A percentile compares a stretch with the other conserved stretches of the same genome.
These are phyloP conservation scores for Salvia hispanica DNA, from an alignment of 257 asterid genomes.

Conservation along the genomic window DNA sequence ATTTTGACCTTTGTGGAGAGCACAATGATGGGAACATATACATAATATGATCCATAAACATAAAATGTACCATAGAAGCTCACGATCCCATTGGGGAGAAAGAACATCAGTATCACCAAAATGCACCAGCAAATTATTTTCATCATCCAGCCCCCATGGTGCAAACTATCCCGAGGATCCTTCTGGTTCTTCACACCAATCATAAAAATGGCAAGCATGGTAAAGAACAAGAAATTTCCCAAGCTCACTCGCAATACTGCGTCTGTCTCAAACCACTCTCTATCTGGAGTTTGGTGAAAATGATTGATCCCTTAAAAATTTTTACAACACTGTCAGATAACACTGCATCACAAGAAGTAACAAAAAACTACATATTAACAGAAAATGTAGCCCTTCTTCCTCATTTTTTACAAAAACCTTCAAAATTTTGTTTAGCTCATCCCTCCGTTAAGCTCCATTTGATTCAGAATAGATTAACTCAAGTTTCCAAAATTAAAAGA, in stretches of 20 bases:
- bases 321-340: constrained; percentile 21
- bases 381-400: not conserved
- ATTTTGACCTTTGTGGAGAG: not conserved
- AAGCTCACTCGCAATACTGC: constrained; percentile 94
- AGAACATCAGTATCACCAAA: constrained; percentile 85
- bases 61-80: constrained; percentile 82
- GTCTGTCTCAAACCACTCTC: constrained; percentile 97
- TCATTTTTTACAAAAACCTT: not conserved
- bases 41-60: not conserved
- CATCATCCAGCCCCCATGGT: constrained; percentile 99
- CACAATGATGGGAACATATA: not conserved
- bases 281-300: constrained; percentile 84
- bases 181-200: constrained; percentile 83
- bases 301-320: constrained; percentile 81
- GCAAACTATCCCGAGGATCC: constrained; percentile 89
- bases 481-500: constrained; percentile 9
- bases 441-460: not conserved
- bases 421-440: not conserved
- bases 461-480: not conserved
- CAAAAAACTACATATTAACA: not conserved
- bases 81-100: constrained; percentile 77
- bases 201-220: constrained; percentile 77
- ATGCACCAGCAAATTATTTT: constrained; percentile 86
- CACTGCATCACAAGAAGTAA: not conserved
- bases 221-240: constrained; percentile 91